Conservation (phyloP, 2,329 filamentous ascomycete species). For the Talaromyces rugulosus region DNA sequence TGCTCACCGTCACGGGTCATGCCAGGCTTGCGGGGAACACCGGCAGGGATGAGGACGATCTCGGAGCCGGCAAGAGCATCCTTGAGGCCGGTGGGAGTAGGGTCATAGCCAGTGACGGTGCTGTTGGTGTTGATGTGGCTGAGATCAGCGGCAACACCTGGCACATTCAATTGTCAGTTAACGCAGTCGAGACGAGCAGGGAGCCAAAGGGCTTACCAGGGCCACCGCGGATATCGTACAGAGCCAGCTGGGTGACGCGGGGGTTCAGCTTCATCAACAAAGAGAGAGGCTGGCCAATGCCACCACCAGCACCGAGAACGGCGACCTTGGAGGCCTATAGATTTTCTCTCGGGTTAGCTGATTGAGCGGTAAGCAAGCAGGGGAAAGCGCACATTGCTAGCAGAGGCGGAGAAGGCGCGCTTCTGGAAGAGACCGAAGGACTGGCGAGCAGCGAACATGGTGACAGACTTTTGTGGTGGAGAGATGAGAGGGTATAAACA, state of each 20-base stretch:
- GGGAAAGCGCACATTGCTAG: constrained; percentile 62
- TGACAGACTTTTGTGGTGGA: constrained; percentile 27
- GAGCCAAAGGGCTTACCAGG: constrained; percentile 59
- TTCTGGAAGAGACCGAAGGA: constrained; percentile 59
- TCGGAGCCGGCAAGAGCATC: constrained; percentile 80
- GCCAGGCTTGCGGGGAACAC: constrained; percentile 97
- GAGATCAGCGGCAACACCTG: constrained; percentile 96
- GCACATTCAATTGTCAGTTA: constrained; percentile 18
- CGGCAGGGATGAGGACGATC: constrained; percentile 94
- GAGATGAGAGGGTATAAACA: constrained; percentile 2
- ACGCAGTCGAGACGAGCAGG: neutral
- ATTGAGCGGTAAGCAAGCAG: neutral
- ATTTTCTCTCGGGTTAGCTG: neutral
- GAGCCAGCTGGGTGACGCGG: constrained; percentile 83
- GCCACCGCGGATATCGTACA: constrained; percentile 95
- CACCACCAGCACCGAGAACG: constrained; percentile 93
- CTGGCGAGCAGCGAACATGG: constrained; percentile 69
- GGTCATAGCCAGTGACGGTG: constrained; percentile 83
- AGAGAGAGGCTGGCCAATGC: constrained; percentile 97
- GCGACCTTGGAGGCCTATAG: constrained; percentile 89
- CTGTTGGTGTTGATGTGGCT: constrained; percentile 99
- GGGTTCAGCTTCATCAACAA: constrained; percentile 99
- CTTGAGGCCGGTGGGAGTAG: constrained; percentile 69
- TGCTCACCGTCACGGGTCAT: constrained; percentile 88
- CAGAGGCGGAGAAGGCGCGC: constrained; percentile 76